phyloP scores from a whole-genome alignment of 306 rosid species.

The Mimosa pudica region DNA sequence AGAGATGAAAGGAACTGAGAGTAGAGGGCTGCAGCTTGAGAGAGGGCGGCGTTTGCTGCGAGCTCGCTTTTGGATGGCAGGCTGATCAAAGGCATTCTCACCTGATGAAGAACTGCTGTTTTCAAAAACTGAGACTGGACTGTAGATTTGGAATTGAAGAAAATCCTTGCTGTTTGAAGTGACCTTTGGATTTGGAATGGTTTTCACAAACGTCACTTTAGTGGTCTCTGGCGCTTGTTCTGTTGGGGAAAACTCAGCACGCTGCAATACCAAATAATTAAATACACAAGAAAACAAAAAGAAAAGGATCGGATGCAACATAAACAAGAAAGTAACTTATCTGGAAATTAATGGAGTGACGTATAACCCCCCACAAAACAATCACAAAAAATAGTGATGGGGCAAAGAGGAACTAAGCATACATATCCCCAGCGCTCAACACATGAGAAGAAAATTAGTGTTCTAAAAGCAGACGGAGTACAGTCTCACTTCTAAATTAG shows the following conservation, averaged over 20 bases:
- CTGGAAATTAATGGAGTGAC: neutral
- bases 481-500: no score
- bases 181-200: constrained; percentile 24
- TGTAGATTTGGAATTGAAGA: constrained; percentile 45
- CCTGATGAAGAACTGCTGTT: constrained; percentile 53
- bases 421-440: neutral
- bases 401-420: neutral
- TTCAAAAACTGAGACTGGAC: constrained; percentile 69
- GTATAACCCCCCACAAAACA: neutral
- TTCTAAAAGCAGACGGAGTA: no score
- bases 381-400: neutral
- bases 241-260: constrained; percentile 12
- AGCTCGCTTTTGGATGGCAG: constrained; percentile 50
- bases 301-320: constrained; percentile 32
- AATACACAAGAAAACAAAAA: constrained; percentile 2
- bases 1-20: constrained; percentile 37
- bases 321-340: neutral
- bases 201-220: constrained; percentile 18
- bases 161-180: constrained; percentile 36
- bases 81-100: constrained; percentile 41
- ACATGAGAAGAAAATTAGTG: neutral
- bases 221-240: constrained; percentile 14
- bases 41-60: constrained; percentile 53
- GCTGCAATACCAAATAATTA: constrained; percentile 15
- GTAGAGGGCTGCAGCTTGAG: constrained; percentile 36